phyloP scores from a whole-genome alignment of 108 stramenopile genomes.

The Epithemia pelagica region DNA sequence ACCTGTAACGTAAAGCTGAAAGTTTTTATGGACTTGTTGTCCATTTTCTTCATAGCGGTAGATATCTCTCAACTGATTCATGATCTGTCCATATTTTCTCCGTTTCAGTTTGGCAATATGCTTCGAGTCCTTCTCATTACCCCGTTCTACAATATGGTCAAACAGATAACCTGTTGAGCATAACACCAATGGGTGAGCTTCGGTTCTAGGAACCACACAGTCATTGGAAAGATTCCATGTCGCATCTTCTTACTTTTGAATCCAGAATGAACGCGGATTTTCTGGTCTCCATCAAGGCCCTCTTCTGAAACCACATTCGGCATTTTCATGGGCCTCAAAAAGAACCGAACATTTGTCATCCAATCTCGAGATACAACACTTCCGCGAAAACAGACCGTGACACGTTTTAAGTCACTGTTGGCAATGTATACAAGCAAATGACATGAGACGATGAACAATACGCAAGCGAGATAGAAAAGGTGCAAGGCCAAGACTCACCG shows the following conservation, averaged over 20 bases:
- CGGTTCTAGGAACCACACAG: too few relatives aligned
- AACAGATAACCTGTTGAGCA: neutral
- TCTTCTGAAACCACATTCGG: neutral
- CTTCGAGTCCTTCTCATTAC: neutral
- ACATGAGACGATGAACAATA: too few relatives aligned
- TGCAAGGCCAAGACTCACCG: too few relatives aligned
- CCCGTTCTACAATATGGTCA: neutral
- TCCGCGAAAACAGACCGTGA: conserved; percentile 34
- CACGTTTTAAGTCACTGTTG: conserved; percentile 12
- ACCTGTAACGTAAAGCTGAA: neutral
- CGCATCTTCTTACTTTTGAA: neutral
- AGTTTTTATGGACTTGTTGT: neutral
- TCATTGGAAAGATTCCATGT: too few relatives aligned
- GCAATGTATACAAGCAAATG: neutral
- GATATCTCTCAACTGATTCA: neutral
- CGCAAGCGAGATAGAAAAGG: too few relatives aligned
- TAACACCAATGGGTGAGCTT: too few relatives aligned
- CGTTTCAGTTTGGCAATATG: neutral
- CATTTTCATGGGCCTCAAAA: conserved; percentile 1
- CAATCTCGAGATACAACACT: neutral
- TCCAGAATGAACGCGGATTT: neutral
- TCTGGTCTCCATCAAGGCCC: neutral
- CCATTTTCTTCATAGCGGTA: neutral
- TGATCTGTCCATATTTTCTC: neutral
- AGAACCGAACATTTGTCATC: neutral